phyloP scores from a whole-genome alignment of 768 basidiomycete species.

The Phylloporus sp. region DNA sequence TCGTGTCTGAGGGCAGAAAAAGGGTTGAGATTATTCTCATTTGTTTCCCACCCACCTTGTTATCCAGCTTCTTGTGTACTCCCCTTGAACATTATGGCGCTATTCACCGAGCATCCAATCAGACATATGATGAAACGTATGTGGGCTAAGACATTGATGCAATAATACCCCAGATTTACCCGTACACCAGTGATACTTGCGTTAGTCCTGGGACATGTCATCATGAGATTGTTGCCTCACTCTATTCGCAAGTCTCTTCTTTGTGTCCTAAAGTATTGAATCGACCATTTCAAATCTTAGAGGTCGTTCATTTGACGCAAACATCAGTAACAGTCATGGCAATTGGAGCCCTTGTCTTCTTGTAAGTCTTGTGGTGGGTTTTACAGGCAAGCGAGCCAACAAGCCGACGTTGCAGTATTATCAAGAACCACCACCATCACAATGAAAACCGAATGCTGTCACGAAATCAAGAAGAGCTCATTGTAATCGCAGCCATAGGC shows the following conservation, averaged over 20 bases:
- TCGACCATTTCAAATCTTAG: slow-evolving; percentile 32
- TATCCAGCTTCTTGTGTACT: slow-evolving; percentile 16
- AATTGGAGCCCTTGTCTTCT: slow-evolving; percentile 56
- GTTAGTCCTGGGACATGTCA: slow-evolving; percentile 46
- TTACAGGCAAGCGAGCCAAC: background rate
- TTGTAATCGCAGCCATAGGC: slow-evolving; percentile 67
- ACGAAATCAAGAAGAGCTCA: slow-evolving; percentile 68
- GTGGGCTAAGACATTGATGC: background rate
- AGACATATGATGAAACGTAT: slow-evolving; percentile 32
- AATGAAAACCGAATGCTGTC: slow-evolving; percentile 55
- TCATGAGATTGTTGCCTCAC: slow-evolving; percentile 45
- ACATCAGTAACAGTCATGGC: slow-evolving; percentile 70
- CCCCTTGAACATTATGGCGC: slow-evolving; percentile 23
- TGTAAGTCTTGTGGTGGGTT: slow-evolving; percentile 43
- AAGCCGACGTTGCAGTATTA: slow-evolving; percentile 41
- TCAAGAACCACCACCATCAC: slow-evolving; percentile 71
- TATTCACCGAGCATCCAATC: slow-evolving; percentile 32
- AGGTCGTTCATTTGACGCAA: slow-evolving; percentile 65
- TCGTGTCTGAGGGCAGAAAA: slow-evolving; percentile 28
- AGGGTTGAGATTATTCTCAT: slow-evolving; percentile 4
- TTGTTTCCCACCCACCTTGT: slow-evolving; percentile 27
- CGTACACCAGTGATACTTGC: slow-evolving; percentile 41
- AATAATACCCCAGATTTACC: slow-evolving; percentile 8
- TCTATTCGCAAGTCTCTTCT: slow-evolving; percentile 29
- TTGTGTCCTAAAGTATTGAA: slow-evolving; percentile 3